phyloP scores from a whole-genome alignment of 2,329 filamentous ascomycete species.

The Colletotrichum karsti region DNA sequence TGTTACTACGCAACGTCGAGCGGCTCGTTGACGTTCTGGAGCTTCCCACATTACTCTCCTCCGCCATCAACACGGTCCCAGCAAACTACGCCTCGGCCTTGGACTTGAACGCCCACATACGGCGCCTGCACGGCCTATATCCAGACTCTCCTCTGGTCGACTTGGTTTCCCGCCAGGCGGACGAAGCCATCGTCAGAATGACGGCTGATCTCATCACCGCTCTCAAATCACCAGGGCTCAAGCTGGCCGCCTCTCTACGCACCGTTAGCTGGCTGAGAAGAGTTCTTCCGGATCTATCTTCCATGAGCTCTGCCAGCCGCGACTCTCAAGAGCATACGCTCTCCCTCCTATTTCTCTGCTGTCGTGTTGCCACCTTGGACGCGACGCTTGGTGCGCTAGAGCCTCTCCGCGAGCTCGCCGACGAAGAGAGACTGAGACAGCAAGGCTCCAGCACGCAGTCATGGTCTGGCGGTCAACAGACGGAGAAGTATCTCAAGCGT shows the following conservation, averaged over 20 bases:
- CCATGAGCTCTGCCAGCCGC: slow-evolving; percentile 24
- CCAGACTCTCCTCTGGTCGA: slow-evolving; percentile 79
- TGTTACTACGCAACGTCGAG: slow-evolving; percentile 87
- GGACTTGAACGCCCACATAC: slow-evolving; percentile 93
- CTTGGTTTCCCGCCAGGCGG: slow-evolving; percentile 79
- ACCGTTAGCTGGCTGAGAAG: slow-evolving; percentile 92
- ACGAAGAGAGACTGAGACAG: slow-evolving; percentile 75
- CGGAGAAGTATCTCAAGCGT: slow-evolving; percentile 90
- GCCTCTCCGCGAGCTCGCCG: slow-evolving; percentile 86
- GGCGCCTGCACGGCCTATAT: slow-evolving; percentile 83
- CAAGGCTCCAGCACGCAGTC: slow-evolving; percentile 47
- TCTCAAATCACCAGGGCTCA: slow-evolving; percentile 80
- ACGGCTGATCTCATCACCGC: slow-evolving; percentile 83
- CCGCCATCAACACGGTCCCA: slow-evolving; percentile 72
- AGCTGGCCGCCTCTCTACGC: slow-evolving; percentile 88
- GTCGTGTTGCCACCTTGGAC: slow-evolving; percentile 81
- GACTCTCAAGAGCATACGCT: slow-evolving; percentile 69
- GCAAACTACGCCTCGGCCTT: slow-evolving; percentile 89
- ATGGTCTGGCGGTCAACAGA: slow-evolving; percentile 85
- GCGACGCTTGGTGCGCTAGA: slow-evolving; percentile 84
- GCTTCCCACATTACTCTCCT: slow-evolving; percentile 84
- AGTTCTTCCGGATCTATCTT: slow-evolving; percentile 78
- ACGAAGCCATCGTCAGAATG: slow-evolving; percentile 88
- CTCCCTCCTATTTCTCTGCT: slow-evolving; percentile 87
- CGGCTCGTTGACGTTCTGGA: slow-evolving; percentile 91